Evolutionary conservation across 306 rosid genomes (phyloP).

Genomic region (Abrus precatorius): DNA sequence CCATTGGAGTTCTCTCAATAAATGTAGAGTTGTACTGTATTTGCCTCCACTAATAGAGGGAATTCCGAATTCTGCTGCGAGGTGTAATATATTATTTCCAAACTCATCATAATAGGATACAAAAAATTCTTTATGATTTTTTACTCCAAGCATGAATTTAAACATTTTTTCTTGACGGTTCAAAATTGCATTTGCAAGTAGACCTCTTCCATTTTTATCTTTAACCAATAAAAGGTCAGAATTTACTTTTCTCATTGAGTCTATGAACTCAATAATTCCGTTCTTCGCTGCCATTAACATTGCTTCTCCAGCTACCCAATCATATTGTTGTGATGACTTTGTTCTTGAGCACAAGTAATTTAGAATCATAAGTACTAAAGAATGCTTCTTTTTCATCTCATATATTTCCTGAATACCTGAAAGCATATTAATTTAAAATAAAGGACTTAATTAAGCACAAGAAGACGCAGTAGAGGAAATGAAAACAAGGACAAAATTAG

Average conservation of each 20-base stretch:
- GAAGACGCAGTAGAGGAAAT: too few species aligned
- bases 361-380: too few species aligned
- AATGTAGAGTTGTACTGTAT: constrained; percentile 2
- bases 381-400: too few species aligned
- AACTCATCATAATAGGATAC: not conserved
- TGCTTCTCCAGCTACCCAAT: not conserved
- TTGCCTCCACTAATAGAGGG: not conserved
- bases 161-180: constrained; percentile 1
- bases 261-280: constrained; percentile 11
- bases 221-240: not conserved
- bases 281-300: constrained; percentile 24
- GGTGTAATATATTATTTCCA: constrained; percentile 23
- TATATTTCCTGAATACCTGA: too few species aligned
- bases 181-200: constrained; percentile 12
- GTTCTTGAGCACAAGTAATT: too few species aligned
- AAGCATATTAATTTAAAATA: too few species aligned
- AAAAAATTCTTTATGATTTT: not conserved
- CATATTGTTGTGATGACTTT: not conserved
- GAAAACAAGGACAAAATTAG: too few species aligned
- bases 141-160: not conserved
- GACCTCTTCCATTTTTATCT: not conserved
- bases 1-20: not conserved
- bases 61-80: not conserved
- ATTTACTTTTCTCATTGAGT: not conserved
- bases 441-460: too few species aligned